These are phyloP conservation scores for Candida insectorum DNA, from an alignment of 805 yeast species.

Conservation along the genomic window DNA sequence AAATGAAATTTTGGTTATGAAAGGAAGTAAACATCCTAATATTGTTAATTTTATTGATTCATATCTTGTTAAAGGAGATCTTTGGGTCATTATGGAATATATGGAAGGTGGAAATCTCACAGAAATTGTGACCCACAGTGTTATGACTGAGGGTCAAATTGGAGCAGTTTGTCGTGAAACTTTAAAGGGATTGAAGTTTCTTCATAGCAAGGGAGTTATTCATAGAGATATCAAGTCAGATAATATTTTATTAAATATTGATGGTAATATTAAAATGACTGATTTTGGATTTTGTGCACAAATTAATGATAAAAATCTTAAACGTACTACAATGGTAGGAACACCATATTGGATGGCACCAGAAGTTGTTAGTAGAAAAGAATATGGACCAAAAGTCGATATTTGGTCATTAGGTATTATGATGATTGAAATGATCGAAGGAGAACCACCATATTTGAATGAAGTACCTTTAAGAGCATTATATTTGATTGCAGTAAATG, in stretches of 20 bases:
- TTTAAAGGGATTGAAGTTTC: slow-evolving; percentile 75
- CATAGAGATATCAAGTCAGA: slow-evolving; percentile 97
- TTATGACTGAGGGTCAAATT: slow-evolving; percentile 90
- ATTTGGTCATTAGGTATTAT: slow-evolving; percentile 97
- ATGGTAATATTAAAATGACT: slow-evolving; percentile 89
- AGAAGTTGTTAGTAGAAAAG: slow-evolving; percentile 91
- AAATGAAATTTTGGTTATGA: slow-evolving; percentile 95
- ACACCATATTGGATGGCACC: slow-evolving; percentile 99
- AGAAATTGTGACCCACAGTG: slow-evolving; percentile 87
- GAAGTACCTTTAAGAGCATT: slow-evolving; percentile 94
- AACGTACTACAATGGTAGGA: slow-evolving; percentile 98
- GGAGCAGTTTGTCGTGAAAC: slow-evolving; percentile 95
- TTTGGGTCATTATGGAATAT: slow-evolving; percentile 98
- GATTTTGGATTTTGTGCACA: slow-evolving; percentile 98
- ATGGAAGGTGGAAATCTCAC: slow-evolving; percentile 99
- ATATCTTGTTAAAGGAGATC: slow-evolving; percentile 67
- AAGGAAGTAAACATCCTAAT: slow-evolving; percentile 82
- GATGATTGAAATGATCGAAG: slow-evolving; percentile 98
- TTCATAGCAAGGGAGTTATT: slow-evolving; percentile 89
- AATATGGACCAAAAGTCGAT: slow-evolving; percentile 95
- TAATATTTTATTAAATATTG: slow-evolving; percentile 76
- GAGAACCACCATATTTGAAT: slow-evolving; percentile 96
- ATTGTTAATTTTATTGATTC: slow-evolving; percentile 94
- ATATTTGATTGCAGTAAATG: slow-evolving; percentile 92
- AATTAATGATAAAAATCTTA: slow-evolving; percentile 51